phyloP scores from a whole-genome alignment of 805 yeast genomes.

The Cyberlindnera suaveolens region DNA sequence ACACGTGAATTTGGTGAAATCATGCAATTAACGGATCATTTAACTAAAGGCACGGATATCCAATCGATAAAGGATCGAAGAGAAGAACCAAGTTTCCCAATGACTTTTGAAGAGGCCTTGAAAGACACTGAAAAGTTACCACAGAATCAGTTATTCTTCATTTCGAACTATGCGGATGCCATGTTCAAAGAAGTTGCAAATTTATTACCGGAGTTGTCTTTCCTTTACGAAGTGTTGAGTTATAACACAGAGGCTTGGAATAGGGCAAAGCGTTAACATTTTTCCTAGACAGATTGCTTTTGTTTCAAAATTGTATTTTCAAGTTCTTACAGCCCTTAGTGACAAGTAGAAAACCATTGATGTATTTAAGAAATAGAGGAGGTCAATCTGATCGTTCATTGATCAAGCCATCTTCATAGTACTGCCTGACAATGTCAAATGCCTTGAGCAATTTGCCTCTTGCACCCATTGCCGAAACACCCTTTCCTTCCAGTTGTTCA shows the following conservation, averaged over 20 bases:
- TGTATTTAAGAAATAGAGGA: too few relatives aligned
- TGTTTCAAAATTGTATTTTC: too few relatives aligned
- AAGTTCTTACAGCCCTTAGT: too few relatives aligned
- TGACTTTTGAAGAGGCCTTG: slow-evolving; percentile 37
- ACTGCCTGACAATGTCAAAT: slow-evolving; percentile 71
- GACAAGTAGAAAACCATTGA: too few relatives aligned
- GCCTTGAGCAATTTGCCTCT: slow-evolving; percentile 89
- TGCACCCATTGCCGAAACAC: slow-evolving; percentile 94
- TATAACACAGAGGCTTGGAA: slow-evolving; percentile 55
- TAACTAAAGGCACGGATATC: slow-evolving; percentile 22
- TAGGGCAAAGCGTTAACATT: too few relatives aligned
- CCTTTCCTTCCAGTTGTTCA: slow-evolving; percentile 61
- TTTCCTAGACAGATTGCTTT: too few relatives aligned
- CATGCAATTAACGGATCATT: slow-evolving; percentile 39
- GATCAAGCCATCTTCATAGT: slow-evolving; percentile 35
- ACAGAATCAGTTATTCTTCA: slow-evolving; percentile 77
- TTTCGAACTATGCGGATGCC: slow-evolving; percentile 71
- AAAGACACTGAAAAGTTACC: slow-evolving; percentile 44
- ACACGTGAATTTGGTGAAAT: slow-evolving; percentile 74
- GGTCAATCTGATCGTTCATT: neutral
- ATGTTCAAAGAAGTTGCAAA: slow-evolving; percentile 62
- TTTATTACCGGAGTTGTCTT: slow-evolving; percentile 55
- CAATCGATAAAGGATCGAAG: slow-evolving; percentile 14
- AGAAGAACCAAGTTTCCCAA: slow-evolving; percentile 28
- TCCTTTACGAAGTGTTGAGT: slow-evolving; percentile 46